Evolutionary conservation across 2,329 filamentous ascomycete genomes (phyloP), one percentile per base, ranked within the genome.

Genomic region (Penicillium sp.): DNA sequence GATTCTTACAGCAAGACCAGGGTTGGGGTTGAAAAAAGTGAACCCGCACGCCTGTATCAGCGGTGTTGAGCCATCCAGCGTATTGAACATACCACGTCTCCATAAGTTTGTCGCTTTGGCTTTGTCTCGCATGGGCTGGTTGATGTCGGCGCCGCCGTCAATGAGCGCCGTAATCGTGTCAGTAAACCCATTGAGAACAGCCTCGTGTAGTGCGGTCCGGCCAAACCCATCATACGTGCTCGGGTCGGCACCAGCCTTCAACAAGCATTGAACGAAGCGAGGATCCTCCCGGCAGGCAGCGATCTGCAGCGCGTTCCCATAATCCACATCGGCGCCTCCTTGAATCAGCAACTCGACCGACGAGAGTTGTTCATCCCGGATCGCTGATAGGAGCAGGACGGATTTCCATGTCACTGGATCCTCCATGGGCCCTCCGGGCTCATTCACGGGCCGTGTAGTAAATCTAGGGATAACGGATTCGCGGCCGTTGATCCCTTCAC

Each of bases 41-140:
- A 58, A 58, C 3, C 56, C 56, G 23, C 56, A 58, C 6, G 56
- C 47, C 23, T 58, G 56, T 2, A 58, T 58, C 5, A 58, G 19
- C 1, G 46, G n/a, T 3, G 56, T 50, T 6, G 56, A 13, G 17
- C 56, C 56, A 13, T 44, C 21, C 1, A 30, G 11, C 8, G n/a
- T 35, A 2, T n/a, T n/a, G 19, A 21, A 35, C 3, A 19, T 5
- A 15, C 50, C 31, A 7, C 31, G 8, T 7, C 7, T n/a, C 41
- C 52, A 41, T 7, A 8, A 2, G 7, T 30, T 26, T 19, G 5
- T 3, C 5, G 17, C 15, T 17, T n/a, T 29, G 2, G 19, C 5
- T 13, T n/a, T 13, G 8, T 54, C n/a, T 13, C 8, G 35, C 19
- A 44, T 44, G 17, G 46, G 31, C 23, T 51, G 56, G 5, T 58